Evolutionary conservation across 2,329 filamentous ascomycete genomes (phyloP).

Genomic region (Daldinia sp.): DNA sequence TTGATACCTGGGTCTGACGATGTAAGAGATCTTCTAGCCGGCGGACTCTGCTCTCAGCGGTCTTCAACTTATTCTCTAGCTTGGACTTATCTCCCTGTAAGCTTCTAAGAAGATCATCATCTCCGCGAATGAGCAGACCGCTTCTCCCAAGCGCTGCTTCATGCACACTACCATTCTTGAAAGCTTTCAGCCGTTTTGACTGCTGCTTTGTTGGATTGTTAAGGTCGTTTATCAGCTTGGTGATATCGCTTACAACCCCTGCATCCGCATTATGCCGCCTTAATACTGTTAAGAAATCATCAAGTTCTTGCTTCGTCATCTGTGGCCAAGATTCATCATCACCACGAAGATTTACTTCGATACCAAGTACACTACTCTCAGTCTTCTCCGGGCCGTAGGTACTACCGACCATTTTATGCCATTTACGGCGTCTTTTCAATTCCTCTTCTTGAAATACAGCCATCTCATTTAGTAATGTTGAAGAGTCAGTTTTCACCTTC

Average conservation of each 20-base stretch:
- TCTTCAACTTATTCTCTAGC: slow-evolving; percentile 79
- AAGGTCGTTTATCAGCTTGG: slow-evolving; percentile 82
- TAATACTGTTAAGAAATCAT: slow-evolving; percentile 77
- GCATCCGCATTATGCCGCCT: slow-evolving; percentile 74
- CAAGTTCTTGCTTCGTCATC: slow-evolving; percentile 80
- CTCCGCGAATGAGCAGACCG: slow-evolving; percentile 85
- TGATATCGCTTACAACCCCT: slow-evolving; percentile 76
- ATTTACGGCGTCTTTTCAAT: slow-evolving; percentile 85
- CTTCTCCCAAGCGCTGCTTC: slow-evolving; percentile 90
- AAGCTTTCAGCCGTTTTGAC: slow-evolving; percentile 86
- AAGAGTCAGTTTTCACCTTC: slow-evolving; percentile 88
- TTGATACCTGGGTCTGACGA: slow-evolving; percentile 75
- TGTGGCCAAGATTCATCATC: slow-evolving; percentile 85
- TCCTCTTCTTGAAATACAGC: slow-evolving; percentile 94
- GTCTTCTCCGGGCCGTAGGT: slow-evolving; percentile 74
- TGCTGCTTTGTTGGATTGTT: slow-evolving; percentile 87
- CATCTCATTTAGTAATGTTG: slow-evolving; percentile 91
- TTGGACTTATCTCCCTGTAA: slow-evolving; percentile 87
- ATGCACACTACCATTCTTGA: slow-evolving; percentile 96
- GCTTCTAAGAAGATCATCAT: slow-evolving; percentile 81
- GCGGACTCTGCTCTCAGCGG: slow-evolving; percentile 89
- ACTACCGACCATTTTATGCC: slow-evolving; percentile 86
- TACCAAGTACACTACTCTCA: slow-evolving; percentile 77
- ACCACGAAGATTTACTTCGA: slow-evolving; percentile 87
- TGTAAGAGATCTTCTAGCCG: slow-evolving; percentile 93